Percentiles rank a stretch among this genome's conserved stretches.
Evolutionary conservation across 106 monocot genomes (phyloP).

Genomic region (Allium sativum): DNA sequence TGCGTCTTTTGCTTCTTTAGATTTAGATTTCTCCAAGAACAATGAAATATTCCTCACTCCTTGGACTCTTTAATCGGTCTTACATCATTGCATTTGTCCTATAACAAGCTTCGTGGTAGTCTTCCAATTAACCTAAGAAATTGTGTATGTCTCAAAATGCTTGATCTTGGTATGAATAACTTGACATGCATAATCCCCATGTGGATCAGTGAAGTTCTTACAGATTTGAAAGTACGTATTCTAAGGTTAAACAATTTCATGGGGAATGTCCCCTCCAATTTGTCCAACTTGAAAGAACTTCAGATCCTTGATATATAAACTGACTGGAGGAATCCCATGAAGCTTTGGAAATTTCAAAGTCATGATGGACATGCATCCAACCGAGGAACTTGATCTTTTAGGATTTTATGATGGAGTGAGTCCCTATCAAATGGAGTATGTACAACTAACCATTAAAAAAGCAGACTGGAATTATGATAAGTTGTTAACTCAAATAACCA

Average conservation of each 20-base stretch:
- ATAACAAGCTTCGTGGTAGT: neutral
- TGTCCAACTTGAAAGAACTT: too few relatives aligned
- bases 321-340: constrained; percentile 3
- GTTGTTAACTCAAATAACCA: neutral
- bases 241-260: neutral
- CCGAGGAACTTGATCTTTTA: too few relatives aligned
- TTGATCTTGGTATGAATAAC: constrained; percentile 5
- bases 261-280: constrained; percentile 5
- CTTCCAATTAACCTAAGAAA: neutral
- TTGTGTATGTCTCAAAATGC: neutral
- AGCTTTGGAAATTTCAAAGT: constrained; percentile 2
- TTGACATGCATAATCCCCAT: neutral
- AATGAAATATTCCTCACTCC: neutral
- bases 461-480: neutral
- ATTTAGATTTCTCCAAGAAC: neutral
- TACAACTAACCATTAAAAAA: neutral
- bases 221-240: neutral
- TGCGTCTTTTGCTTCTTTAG: too few relatives aligned
- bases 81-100: neutral
- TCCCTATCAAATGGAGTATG: neutral
- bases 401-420: neutral
- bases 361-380: neutral
- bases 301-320: too few relatives aligned
- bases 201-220: neutral
- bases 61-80: neutral